phyloP scores from a whole-genome alignment of 2,329 filamentous ascomycete genomes.

The Rutstroemia sydowiana region DNA sequence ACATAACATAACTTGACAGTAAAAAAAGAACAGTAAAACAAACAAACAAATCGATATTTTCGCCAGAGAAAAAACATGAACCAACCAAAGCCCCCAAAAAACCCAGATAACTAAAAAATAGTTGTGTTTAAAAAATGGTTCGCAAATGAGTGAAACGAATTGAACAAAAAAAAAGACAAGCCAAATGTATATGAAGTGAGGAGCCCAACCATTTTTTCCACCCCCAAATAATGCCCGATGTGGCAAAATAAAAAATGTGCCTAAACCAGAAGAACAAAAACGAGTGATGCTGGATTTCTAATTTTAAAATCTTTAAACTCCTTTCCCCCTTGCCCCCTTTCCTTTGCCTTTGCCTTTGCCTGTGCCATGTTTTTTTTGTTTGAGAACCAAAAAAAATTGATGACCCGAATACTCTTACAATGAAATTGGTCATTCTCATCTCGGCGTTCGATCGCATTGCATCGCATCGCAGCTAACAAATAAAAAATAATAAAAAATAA shows the following conservation, averaged over 20 bases:
- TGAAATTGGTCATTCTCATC: conserved; percentile 4
- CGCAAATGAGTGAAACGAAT: conserved; percentile 4
- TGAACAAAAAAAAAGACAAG: neutral
- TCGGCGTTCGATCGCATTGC: neutral
- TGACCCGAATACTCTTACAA: conserved; percentile 5
- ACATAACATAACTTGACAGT: neutral
- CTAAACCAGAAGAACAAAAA: neutral
- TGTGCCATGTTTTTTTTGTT: neutral
- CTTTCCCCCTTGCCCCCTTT: neutral
- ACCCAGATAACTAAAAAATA: neutral
- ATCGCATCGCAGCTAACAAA: neutral
- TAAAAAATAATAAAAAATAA: neutral
- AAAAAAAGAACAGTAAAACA: neutral
- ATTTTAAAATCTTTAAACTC: conserved; percentile 6
- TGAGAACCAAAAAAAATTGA: neutral
- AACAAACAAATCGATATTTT: neutral
- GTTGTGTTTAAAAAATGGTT: neutral
- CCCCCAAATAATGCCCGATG: neutral
- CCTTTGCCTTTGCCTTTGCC: neutral
- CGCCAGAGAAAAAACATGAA: neutral
- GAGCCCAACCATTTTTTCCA: neutral
- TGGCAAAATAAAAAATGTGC: neutral
- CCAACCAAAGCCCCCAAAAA: neutral
- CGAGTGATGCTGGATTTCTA: neutral
- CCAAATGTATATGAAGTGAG: neutral